Base-by-base conservation (phyloP, 2,329 filamentous ascomycete genomes). In the Penicillium sp. region DNA sequence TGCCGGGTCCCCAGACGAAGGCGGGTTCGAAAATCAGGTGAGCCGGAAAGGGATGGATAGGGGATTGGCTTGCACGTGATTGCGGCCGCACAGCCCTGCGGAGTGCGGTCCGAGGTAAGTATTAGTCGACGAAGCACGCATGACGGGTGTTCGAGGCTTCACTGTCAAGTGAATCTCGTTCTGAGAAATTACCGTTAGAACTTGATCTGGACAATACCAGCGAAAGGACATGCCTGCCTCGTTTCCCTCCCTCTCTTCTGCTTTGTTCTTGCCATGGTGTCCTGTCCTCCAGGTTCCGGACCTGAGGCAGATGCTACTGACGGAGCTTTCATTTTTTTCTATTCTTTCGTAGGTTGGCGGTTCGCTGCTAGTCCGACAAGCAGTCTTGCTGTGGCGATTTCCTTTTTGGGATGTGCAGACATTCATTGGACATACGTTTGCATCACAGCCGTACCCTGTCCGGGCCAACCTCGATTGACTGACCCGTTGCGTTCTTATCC, bases 191-290 rank as follows among this genome's bases (percentile, higher is more conserved):
- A 90, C 87, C 86, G 87, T 85, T 77, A 76, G 75, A 88, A 90
- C 86, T 90, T 90, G 86, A 90, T 90, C 86, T 87, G 85, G 87
- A 89, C 90, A 90, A 91, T 90, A 87, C 87, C 85, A 88, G 89
- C 89, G 89, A 88, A 91, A 94, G 88, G 85, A 94, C 57, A 59
- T 59, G 57, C 57, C 42, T 55, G 54, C 52, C 54, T 53, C 42
- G 50, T 45, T 47, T 42, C 47, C 45, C 35, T 46, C 45, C 36
- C 29, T 11, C 29, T 48, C 5, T 29, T 33, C 34, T 45, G n/a
- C 26, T 9, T 36, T 39, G 37, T 18, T 26, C 5, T 18, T 42
- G n/a, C n/a, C 28, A 12, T 47, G 29, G 46, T 36, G 52, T 48
- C 46, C 54, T 42, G 41, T 47, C 37, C 42, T 43, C 36, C 43